phyloP scores from a whole-genome alignment of 1,284 basidiomycete genomes.

The Puccinia novopanici region DNA sequence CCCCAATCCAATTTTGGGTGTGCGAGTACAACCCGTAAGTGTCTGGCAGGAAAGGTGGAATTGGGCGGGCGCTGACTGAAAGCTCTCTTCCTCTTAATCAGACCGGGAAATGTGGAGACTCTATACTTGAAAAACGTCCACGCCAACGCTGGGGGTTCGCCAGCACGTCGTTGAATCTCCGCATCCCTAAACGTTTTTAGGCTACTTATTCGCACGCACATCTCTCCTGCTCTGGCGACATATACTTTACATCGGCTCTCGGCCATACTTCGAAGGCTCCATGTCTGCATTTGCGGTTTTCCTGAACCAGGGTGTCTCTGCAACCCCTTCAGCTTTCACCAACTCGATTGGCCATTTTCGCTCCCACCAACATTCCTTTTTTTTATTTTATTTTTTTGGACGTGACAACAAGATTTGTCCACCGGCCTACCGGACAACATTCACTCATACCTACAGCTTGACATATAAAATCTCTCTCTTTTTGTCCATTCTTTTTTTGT shows the following conservation, averaged over 20 bases:
- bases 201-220: too few relatives aligned
- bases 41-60: background rate
- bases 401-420: too few relatives aligned
- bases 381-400: too few relatives aligned
- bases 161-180: conserved; percentile 1
- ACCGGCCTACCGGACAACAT: too few relatives aligned
- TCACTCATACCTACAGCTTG: too few relatives aligned
- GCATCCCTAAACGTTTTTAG: too few relatives aligned
- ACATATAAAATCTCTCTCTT: too few relatives aligned
- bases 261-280: background rate
- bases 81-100: background rate
- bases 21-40: conserved; percentile 50
- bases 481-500: too few relatives aligned
- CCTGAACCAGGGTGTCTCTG: background rate
- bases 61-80: background rate
- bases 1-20: conserved; percentile 46
- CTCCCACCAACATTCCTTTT: too few relatives aligned
- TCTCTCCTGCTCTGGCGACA: too few relatives aligned
- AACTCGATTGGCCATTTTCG: too few relatives aligned
- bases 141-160: conserved; percentile 12
- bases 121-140: conserved; percentile 29
- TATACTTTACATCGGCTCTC: background rate
- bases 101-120: conserved; percentile 25
- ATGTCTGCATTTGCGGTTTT: background rate
- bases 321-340: background rate